Base-by-base conservation (phyloP, 1,139 yeast species). In the Yamadazyma mexicana region DNA sequence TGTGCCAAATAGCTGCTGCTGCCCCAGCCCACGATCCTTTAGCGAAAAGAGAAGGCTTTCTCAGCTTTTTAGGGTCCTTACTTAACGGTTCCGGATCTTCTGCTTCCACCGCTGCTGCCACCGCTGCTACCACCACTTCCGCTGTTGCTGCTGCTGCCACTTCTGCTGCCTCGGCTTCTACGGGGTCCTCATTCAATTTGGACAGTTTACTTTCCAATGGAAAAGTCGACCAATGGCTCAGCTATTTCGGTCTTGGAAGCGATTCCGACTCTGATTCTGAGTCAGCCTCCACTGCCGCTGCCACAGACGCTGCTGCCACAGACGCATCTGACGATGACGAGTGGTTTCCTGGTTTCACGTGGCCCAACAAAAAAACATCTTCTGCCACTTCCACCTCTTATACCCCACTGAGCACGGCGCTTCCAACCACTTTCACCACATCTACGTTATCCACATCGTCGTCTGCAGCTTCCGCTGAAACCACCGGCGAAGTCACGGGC, bases 121-220 rank as follows among this genome's bases (percentile, higher is more conserved):
- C 49, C 16, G 20, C 49, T 2, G 12, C 48, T 12, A 24, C 50
- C 23, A 36, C 45, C 14, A 34, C 43, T 7, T 24, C 40, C 17
- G 34, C 42, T 15, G 22, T 42, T 26, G 20, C 43, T 2, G 29
- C 38, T n/a, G 31, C 44, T 10, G 33, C 47, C 8, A 20, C 43
- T 11, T 15, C 46, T 2, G 31, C 44, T 28, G 20, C 42, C 22
- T 20, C n/a, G 8, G 26, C 42, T 11, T 16, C 46, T 18, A 9
- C 26, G 7, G 16, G 35, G 9, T 31, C 47, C 7, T 32, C 35
- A 3, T 46, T 46, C 17, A 43, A 31, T 32, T 44, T 47, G 33
- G 49, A 43, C 27, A 44, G 52, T 9, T 41, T 51, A 11, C 40
- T 48, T 12, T 23, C 22, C 5, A 35, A 38, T 25, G 42, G 34